Base-by-base conservation (phyloP, 768 basidiomycete species). In the Pleurotus djamor region DNA sequence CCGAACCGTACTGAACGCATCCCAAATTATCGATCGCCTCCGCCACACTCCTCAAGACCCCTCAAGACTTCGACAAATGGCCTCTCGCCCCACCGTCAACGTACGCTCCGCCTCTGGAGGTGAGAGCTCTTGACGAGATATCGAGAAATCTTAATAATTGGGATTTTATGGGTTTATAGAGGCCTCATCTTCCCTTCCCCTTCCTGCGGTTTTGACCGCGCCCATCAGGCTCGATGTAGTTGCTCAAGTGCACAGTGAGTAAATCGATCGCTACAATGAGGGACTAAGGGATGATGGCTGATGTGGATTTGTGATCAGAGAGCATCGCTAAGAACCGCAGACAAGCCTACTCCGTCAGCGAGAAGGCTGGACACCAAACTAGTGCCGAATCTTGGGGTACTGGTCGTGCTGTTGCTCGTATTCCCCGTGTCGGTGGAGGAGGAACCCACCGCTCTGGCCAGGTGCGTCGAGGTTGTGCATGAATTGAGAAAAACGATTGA, bases 331-430 rank as follows among this genome's bases (percentile, higher is more conserved):
- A 97, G 88, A 97, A 98, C 87, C 92, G 85, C 79, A 88, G 96
- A 70, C 96, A 98, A 82, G 87, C 96, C 32, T 98, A 98, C 78
- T 81, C 96, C 68, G 97, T 98, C 72, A 91, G 88, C 76, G 90
- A 92, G 78, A 97, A 98, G 80, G 97, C 97, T 60, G 97, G 97
- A 68, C 94, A 98, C 83, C 96, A 99, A 79, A 98, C 97, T 67
- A 92, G 89, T 62, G 96, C 97, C 63, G 96, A 98, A 78, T 98
- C 96, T 37, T 99, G 97, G 97, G 97, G 97, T 79, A 99, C 97
- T 66, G 97, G 97, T 88, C 95, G 97, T 79, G 97, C 97, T 66
- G 97, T 99, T 65, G 96, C 96, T 32, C 97, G 97, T 95, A 98
- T 99, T 73, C 97, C 97, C 76, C 96, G 97, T 92, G 96, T 99